Base-by-base conservation (phyloP, 2,329 filamentous ascomycete genomes). In the Epichloe scottii region DNA sequence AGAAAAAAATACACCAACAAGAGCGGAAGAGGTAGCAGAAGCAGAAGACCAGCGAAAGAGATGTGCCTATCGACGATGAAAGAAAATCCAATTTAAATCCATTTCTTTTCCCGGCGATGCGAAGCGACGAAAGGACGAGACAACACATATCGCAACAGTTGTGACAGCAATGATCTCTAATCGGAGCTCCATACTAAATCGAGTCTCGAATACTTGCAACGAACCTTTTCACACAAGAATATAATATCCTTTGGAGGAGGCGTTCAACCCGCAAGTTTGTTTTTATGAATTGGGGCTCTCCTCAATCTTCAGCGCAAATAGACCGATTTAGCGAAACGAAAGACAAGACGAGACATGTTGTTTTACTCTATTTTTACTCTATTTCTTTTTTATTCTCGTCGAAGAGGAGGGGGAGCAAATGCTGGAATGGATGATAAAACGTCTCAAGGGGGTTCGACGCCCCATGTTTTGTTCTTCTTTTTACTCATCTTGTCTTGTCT, bases 221-320 rank as follows among this genome's bases (percentile, higher is more conserved):
- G 42, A 46, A 45, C 11, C 21, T 40, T 42, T 37, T 26, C 19
- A n/a, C 21, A 38, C 30, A 43, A n/a, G 23, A 34, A 19, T n/a
- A 34, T 10, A 34, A 26, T 33, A 52, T 46, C 34, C 44, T 41
- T 14, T 42, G 17, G 30, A 35, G 37, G 43, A 47, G 35, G 37
- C 30, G n/a, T 46, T 42, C 38, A 41, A 45, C 15, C 30, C 23
- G 38, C 34, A 38, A 46, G n/a, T 17, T 14, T 34, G 35, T 41
- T 19, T 35, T 34, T 40, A 48, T 49, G 46, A 39, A 49, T 45
- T 40, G 33, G 51, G 23, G 33, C 30, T 44, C 46, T 51, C 21
- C n/a, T 41, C 35, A 23, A 48, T 49, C 39, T 33, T 30, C 30
- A 48, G 45, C 51, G 40, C 49, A 34, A 48, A 53, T 53, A 53